Percentiles rank a stretch among this genome's conserved stretches.
Evolutionary conservation across 106 monocot genomes (phyloP).

Genomic region (Allium fistulosum): DNA sequence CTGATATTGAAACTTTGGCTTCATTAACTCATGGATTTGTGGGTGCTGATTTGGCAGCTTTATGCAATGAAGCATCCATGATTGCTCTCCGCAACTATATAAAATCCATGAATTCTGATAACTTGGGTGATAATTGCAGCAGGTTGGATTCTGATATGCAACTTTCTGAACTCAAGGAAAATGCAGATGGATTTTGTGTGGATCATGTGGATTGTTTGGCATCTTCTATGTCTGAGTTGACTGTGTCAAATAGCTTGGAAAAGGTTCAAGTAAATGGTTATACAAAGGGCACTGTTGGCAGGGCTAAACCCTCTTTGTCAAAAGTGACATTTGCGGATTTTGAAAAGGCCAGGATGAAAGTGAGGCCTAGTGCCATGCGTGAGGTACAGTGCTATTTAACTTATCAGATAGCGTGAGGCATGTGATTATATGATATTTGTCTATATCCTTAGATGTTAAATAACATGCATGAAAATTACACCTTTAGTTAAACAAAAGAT

Average conservation of each 20-base stretch:
- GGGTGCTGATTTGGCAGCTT: constrained; percentile 89
- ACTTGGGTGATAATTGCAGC: not conserved
- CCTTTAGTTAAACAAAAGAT: no score
- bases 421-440: no score
- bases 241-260: constrained; percentile 22
- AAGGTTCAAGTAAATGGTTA: constrained; percentile 6
- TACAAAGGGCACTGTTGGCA: not conserved
- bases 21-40: constrained; percentile 93
- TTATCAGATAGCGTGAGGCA: not conserved
- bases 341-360: constrained; percentile 82
- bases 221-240: constrained; percentile 52
- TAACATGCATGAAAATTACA: no score
- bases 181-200: constrained; percentile 1
- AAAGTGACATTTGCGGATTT: constrained; percentile 63
- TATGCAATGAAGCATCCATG: constrained; percentile 88
- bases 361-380: constrained; percentile 94
- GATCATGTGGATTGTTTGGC: constrained; percentile 32
- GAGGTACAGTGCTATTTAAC: constrained; percentile 47
- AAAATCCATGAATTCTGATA: constrained; percentile 11
- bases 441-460: no score
- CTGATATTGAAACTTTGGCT: constrained; percentile 58
- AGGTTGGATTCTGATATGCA: not conserved
- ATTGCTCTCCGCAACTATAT: constrained; percentile 56
- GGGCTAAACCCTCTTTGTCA: constrained; percentile 17
- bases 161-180: not conserved